These are phyloP conservation scores for Corrigiola litoralis DNA, from an alignment of 179 eudicot species.

Conservation along the genomic window DNA sequence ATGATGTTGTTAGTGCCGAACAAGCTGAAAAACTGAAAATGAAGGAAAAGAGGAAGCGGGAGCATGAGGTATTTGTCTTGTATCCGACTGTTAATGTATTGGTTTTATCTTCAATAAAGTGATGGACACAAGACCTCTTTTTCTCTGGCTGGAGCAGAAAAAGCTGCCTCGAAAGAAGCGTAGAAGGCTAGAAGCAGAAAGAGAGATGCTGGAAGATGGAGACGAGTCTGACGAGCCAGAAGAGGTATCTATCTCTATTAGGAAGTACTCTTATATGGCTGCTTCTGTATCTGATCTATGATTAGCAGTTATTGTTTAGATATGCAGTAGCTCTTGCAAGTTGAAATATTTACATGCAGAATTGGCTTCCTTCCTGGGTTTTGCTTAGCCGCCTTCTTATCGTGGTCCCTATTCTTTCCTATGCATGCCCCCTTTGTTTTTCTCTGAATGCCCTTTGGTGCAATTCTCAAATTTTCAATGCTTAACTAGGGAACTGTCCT, in stretches of 20 bases:
- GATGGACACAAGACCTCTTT: neutral
- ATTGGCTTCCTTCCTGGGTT: too few species aligned
- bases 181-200: constrained; percentile 87
- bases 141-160: constrained; percentile 39
- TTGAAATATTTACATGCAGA: too few species aligned
- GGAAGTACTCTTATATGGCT: too few species aligned
- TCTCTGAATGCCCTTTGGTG: neutral
- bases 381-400: too few species aligned
- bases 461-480: neutral
- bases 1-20: constrained; percentile 68
- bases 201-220: constrained; percentile 89
- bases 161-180: constrained; percentile 86
- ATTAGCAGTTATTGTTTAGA: too few species aligned
- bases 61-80: constrained; percentile 62
- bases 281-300: too few species aligned
- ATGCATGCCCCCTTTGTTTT: neutral
- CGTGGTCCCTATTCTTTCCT: too few species aligned
- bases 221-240: constrained; percentile 38
- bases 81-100: neutral
- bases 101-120: neutral
- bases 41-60: constrained; percentile 94
- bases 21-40: constrained; percentile 82
- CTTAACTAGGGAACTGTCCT: neutral
- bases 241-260: constrained; percentile 37
- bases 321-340: too few species aligned